Base-by-base conservation (phyloP, 352 stramenopile genomes). In the Globisporangium uncinulatum region DNA sequence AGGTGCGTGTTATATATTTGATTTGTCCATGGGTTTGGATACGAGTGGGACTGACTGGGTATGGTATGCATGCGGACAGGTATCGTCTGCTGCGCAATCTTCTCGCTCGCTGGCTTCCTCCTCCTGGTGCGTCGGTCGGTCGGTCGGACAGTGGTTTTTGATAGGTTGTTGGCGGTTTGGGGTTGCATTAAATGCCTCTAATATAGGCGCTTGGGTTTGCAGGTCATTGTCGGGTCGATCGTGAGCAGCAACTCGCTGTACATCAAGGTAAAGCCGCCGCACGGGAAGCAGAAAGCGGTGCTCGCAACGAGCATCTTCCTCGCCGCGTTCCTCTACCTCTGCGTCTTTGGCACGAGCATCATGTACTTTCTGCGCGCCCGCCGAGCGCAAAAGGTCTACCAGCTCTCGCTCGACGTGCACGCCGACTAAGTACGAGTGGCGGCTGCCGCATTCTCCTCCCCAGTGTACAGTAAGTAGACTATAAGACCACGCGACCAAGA, bases 161-260 rank as follows among this genome's bases (percentile, higher is more conserved):
- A 9, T 29, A 3, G 21, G 20, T 7, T 6, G 15, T 14, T 61
- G 14, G 14, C 29, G 20, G 41, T 52, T 11, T n/a, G 45, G 19
- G 24, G 17, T 51, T 44, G 39, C 15, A 6, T 29, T 31, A 20
- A n/a, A 20, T 52, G 14, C 15, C 15, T 36, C 20, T 32, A 32
- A 20, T 61, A 17, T 50, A 4, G 19, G 19, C n/a, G 15, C 29
- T 13, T 56, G 51, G 24, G 19, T 4, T 7, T 20, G 17, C 59
- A 90, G 80, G 59, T 94, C 45, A 90, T 94, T 34, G 70, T 94
- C n/a, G 84, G 84, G 21, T 89, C 76, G 52, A 90, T 90, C 51
- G 82, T 94, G 41, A 85, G 69, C 65, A 92, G 79, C 70, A 88
- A 94, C 66, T 94, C 84, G 55, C 75, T 94, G 20, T 94, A 89